Evolutionary conservation across 2,329 filamentous ascomycete species (phyloP).

Genomic region (Fusarium xylarioides): DNA sequence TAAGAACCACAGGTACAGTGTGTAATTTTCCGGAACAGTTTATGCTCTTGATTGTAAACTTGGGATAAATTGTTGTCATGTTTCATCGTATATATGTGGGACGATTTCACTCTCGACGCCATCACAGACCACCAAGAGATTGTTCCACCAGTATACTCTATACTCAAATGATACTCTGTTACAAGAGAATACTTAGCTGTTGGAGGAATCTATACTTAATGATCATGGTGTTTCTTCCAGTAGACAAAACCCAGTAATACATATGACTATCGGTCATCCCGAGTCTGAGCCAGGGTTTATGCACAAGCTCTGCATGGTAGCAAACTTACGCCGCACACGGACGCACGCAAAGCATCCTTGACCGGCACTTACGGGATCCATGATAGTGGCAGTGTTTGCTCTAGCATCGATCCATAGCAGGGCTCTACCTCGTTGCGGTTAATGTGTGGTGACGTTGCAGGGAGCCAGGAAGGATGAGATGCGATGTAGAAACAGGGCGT

Average conservation of each 20-base stretch:
- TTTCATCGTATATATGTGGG: not conserved
- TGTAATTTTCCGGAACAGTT: not conserved
- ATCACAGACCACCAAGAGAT: not conserved
- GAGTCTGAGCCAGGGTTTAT: slow-evolving; percentile 1
- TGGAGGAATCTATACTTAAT: not conserved
- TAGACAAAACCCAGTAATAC: slow-evolving; percentile 7
- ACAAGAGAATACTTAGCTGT: not conserved
- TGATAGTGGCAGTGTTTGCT: not conserved
- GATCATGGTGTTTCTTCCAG: not conserved
- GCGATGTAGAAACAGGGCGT: not conserved
- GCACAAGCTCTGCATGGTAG: not conserved
- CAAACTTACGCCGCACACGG: slow-evolving; percentile 2
- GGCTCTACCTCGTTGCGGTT: slow-evolving; percentile 11
- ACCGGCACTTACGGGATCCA: not conserved
- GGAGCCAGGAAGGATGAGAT: not conserved
- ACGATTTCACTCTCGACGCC: not conserved
- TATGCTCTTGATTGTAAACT: not conserved
- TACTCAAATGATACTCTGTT: not conserved
- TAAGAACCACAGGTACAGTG: too few relatives aligned
- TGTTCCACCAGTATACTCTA: not conserved
- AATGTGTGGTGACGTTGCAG: slow-evolving; percentile 7
- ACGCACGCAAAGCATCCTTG: not conserved
- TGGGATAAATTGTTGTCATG: not conserved
- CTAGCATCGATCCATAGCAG: not conserved
- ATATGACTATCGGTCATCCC: slow-evolving; percentile 9